Evolutionary conservation across 2,329 filamentous ascomycete genomes (phyloP).

Genomic region (Exophiala lecanii-corni): DNA sequence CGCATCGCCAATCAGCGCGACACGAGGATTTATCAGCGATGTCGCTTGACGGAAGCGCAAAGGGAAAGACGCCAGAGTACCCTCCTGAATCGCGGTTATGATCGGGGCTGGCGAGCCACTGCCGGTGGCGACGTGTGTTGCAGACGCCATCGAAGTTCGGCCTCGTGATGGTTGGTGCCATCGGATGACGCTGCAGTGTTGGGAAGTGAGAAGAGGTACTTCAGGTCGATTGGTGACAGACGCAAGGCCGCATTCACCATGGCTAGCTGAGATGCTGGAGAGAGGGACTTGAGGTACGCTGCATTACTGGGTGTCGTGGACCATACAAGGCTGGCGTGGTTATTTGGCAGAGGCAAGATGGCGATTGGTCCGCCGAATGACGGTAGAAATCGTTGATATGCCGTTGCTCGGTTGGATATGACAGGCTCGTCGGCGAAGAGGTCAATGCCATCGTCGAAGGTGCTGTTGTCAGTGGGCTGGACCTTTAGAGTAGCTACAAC

Average conservation of each 20-base stretch:
- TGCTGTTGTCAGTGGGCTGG: slow-evolving; percentile 39
- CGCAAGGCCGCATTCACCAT: slow-evolving; percentile 94
- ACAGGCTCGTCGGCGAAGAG: slow-evolving; percentile 34
- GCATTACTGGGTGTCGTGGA: slow-evolving; percentile 82
- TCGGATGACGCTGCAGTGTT: slow-evolving; percentile 32
- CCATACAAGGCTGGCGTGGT: slow-evolving; percentile 85
- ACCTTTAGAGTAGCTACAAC: slow-evolving; percentile 84
- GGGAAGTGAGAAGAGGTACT: slow-evolving; percentile 68
- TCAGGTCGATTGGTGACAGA: slow-evolving; percentile 70
- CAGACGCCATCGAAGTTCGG: slow-evolving; percentile 75
- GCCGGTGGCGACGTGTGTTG: slow-evolving; percentile 58
- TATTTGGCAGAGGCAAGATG: slow-evolving; percentile 81
- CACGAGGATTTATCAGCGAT: slow-evolving; percentile 82
- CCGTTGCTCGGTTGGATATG: slow-evolving; percentile 47
- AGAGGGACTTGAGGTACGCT: slow-evolving; percentile 69
- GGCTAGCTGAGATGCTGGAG: slow-evolving; percentile 68
- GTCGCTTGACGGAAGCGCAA: slow-evolving; percentile 90
- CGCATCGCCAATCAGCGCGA: slow-evolving; percentile 88
- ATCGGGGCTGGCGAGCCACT: slow-evolving; percentile 55
- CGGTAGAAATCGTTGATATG: slow-evolving; percentile 92
- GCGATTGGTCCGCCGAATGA: slow-evolving; percentile 75
- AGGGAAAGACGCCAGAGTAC: slow-evolving; percentile 82
- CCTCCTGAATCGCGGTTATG: slow-evolving; percentile 68
- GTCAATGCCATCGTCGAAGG: slow-evolving; percentile 29
- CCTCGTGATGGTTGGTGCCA: slow-evolving; percentile 14